phyloP scores from a whole-genome alignment of 805 yeast genomes.

The Myxozyma udenii region DNA sequence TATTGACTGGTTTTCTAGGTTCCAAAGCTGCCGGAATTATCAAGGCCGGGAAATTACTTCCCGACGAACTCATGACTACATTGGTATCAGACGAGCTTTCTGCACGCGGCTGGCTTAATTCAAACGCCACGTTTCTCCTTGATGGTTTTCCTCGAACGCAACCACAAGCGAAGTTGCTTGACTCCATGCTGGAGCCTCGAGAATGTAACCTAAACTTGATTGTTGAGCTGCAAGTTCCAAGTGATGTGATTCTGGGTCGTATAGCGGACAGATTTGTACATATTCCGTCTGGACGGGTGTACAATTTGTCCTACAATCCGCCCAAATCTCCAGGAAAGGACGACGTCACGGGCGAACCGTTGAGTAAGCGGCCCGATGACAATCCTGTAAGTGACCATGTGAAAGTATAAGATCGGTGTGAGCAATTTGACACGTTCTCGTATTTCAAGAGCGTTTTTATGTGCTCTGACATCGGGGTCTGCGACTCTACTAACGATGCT shows the following conservation, averaged over 20 bases:
- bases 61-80: slow-evolving; percentile 64
- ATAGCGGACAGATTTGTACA: slow-evolving; percentile 87
- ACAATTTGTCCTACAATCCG: slow-evolving; percentile 82
- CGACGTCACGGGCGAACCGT: slow-evolving; percentile 85
- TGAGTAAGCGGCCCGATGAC: slow-evolving; percentile 79
- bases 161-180: slow-evolving; percentile 64
- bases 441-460: no score
- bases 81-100: slow-evolving; percentile 54
- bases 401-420: not conserved
- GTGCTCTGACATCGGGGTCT: no score
- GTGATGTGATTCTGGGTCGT: slow-evolving; percentile 71
- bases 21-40: slow-evolving; percentile 55
- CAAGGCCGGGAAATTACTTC: slow-evolving; percentile 62
- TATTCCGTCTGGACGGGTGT: slow-evolving; percentile 77
- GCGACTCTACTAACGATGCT: not conserved
- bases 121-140: slow-evolving; percentile 58
- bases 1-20: slow-evolving; percentile 25
- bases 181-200: slow-evolving; percentile 41
- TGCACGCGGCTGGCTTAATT: slow-evolving; percentile 44
- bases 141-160: slow-evolving; percentile 91
- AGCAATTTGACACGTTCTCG: not conserved
- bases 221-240: slow-evolving; percentile 86
- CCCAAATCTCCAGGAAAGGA: slow-evolving; percentile 79
- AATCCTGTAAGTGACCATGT: slow-evolving; percentile 44
- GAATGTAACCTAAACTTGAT: slow-evolving; percentile 61